These are phyloP conservation scores for Euphorbia schlechtendalii DNA, from an alignment of 441 rosid genomes.

Conservation along the genomic window DNA sequence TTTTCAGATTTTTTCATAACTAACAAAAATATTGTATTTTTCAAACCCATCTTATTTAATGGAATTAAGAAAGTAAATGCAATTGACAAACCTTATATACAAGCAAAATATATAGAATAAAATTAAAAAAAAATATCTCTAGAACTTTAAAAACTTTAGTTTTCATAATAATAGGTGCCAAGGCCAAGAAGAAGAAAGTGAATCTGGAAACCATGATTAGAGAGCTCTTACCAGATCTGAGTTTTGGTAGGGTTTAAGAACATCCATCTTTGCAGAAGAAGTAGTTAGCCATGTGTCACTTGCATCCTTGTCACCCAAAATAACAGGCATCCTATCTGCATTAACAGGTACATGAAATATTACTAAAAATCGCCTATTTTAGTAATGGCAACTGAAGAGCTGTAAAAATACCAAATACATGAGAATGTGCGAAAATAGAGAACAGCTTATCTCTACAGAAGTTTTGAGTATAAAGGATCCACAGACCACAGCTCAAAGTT, in stretches of 20 bases:
- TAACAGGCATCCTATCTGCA: constrained; percentile 84
- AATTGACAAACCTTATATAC: too few species aligned
- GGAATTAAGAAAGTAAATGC: neutral
- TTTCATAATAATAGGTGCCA: neutral
- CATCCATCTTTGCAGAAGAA: constrained; percentile 37
- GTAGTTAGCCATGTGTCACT: constrained; percentile 58
- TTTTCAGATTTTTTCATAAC: neutral
- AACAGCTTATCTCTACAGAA: neutral
- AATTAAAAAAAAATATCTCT: neutral
- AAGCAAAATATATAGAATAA: too few species aligned
- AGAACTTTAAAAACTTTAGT: neutral
- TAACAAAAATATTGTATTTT: too few species aligned
- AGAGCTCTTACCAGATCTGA: constrained; percentile 59
- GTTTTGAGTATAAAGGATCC: neutral
- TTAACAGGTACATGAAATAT: constrained; percentile 1
- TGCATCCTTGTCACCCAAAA: constrained; percentile 62
- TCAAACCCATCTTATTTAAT: too few species aligned
- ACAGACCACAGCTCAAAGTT: neutral
- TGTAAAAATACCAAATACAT: neutral
- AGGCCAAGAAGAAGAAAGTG: neutral
- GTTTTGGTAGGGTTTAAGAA: constrained; percentile 62
- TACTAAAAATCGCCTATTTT: constrained; percentile 4
- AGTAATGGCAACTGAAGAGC: neutral
- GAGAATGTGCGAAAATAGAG: neutral
- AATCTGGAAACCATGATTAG: neutral